Evolutionary conservation across 2,329 filamentous ascomycete genomes (phyloP), one percentile per base, ranked within the genome.

Genomic region (Fusarium penzigii): DNA sequence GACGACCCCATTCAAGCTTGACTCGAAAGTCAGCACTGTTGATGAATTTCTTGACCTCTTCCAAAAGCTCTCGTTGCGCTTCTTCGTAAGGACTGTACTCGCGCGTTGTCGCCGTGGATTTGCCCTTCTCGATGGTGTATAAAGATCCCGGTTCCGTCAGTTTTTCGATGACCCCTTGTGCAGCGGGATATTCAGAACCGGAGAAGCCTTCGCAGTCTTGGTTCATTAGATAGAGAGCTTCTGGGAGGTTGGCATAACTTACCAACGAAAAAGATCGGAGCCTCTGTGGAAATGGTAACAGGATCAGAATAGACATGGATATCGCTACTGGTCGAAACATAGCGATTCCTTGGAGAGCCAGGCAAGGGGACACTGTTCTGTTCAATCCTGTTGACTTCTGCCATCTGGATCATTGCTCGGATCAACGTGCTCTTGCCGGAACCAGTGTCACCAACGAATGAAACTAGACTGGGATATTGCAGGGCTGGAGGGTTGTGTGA

Each of bases 361-460:
- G 53, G 53, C 3, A 56, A 39, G 0, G 56, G 56, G 1, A 56
- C 51, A 12, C 32, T 38, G 6, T 51, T 44, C 2, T 38, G 17
- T 3, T 40, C 6, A 1, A 34, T 41, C 0, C 14, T 20, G 17
- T 44, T 39, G 1, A 48, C 53, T 3, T 29, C 25, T 1, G 41
- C 14, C 48, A 52, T 49, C 5, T 49, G 46, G 4, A 58, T 53
- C 50, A 58, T 56, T 0, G 44, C 46, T 2, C 51, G 44, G 17
- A 58, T 58, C 5, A 58, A 12, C 4, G 56, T 58, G 32, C 56
- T 58, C 9, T 58, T 58, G 0, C 53, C 56, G 0, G 56, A 56
- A 2, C 56, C 56, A 0, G 56, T 58, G 9, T 56, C 54, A 3
- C 56, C 56, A 12, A 57, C 49, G 13, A 58, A 58, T 2, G 56